Conservation (phyloP, 2,329 filamentous ascomycete species). For the Teratosphaeria destructans region DNA sequence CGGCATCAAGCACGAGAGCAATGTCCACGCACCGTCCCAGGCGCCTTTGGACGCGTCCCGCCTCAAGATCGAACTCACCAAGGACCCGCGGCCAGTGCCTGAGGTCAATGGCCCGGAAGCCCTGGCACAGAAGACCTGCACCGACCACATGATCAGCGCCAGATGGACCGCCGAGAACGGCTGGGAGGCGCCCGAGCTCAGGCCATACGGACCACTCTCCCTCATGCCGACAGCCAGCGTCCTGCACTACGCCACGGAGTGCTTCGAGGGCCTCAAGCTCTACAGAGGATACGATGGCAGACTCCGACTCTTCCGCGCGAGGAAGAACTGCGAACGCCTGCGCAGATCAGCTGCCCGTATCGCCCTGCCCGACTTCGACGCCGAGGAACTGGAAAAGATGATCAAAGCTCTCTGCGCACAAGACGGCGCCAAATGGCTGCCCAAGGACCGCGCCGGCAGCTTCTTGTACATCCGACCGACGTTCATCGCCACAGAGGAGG, state of each 20-base stretch:
- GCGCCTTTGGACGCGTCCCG: slow-evolving; percentile 36
- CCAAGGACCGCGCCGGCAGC: slow-evolving; percentile 52
- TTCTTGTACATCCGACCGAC: slow-evolving; percentile 74
- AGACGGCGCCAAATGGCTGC: slow-evolving; percentile 72
- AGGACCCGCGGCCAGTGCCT: slow-evolving; percentile 32
- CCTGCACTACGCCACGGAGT: slow-evolving; percentile 83
- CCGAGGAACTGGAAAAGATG: slow-evolving; percentile 61
- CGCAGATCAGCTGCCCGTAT: slow-evolving; percentile 49
- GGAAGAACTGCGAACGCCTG: slow-evolving; percentile 60
- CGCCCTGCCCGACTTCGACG: slow-evolving; percentile 63
- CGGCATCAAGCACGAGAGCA: slow-evolving; percentile 26
- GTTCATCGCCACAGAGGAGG: slow-evolving; percentile 70
- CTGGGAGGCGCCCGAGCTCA: slow-evolving; percentile 64
- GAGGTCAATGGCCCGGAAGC: slow-evolving; percentile 30
- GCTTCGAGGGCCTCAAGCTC: slow-evolving; percentile 78
- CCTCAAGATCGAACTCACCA: slow-evolving; percentile 32
- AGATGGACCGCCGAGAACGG: slow-evolving; percentile 55
- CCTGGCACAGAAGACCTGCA: slow-evolving; percentile 39
- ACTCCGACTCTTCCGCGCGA: slow-evolving; percentile 67
- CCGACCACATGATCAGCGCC: slow-evolving; percentile 81
- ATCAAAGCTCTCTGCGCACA: slow-evolving; percentile 60
- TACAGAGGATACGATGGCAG: slow-evolving; percentile 58
- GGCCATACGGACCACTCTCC: slow-evolving; percentile 65
- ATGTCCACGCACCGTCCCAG: slow-evolving; percentile 11
- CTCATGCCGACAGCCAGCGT: slow-evolving; percentile 73